These are phyloP conservation scores for Chaetothyriales sp. DNA, from an alignment of 2,329 filamentous ascomycete species.

Conservation along the genomic window DNA sequence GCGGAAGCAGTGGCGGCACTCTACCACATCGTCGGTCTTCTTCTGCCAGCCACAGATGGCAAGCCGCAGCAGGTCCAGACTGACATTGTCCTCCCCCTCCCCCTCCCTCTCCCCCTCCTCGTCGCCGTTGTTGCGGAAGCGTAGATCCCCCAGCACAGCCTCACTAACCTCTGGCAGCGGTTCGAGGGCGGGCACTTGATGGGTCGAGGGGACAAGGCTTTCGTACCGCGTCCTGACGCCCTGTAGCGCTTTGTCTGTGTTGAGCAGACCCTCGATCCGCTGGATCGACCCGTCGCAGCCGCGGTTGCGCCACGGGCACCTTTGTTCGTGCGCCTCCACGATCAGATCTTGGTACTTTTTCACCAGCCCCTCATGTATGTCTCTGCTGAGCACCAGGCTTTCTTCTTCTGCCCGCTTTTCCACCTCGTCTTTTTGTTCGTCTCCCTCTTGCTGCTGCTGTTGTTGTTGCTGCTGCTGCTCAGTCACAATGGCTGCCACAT, in stretches of 20 bases:
- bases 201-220: slow-evolving; percentile 28
- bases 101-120: not conserved
- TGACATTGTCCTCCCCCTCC: slow-evolving; percentile 16
- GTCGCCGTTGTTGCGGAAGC: slow-evolving; percentile 1
- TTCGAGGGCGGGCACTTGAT: slow-evolving; percentile 28
- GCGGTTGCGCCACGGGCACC: slow-evolving; percentile 70
- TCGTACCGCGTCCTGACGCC: slow-evolving; percentile 50
- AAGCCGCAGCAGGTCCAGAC: slow-evolving; percentile 50
- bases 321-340: slow-evolving; percentile 57
- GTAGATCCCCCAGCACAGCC: slow-evolving; percentile 21
- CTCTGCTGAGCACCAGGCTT: slow-evolving; percentile 5
- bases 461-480: too few species aligned
- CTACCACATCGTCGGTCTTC: slow-evolving; percentile 43
- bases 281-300: slow-evolving; percentile 71
- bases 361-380: slow-evolving; percentile 49
- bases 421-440: not conserved
- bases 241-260: slow-evolving; percentile 43
- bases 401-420: slow-evolving; percentile 24
- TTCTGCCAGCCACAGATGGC: slow-evolving; percentile 65
- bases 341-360: slow-evolving; percentile 62
- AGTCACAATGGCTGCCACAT: too few species aligned
- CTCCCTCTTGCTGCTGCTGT: slow-evolving; percentile 14
- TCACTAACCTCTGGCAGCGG: slow-evolving; percentile 27
- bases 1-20: slow-evolving; percentile 74
- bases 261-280: slow-evolving; percentile 45